Evolutionary conservation across 2,329 filamentous ascomycete genomes (phyloP).

Genomic region (Trichoderma sp.): DNA sequence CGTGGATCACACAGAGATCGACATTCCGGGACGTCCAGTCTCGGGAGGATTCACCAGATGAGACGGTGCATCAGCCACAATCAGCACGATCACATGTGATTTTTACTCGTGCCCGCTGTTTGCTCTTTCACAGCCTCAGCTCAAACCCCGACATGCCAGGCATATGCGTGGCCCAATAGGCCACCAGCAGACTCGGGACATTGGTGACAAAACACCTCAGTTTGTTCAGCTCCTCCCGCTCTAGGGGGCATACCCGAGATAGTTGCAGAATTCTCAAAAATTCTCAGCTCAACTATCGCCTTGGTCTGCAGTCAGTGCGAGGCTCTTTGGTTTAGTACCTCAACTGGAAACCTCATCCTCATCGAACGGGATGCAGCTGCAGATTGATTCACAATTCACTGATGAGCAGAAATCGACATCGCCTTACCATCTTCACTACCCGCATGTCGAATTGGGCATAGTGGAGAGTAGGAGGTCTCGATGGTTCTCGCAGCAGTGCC

Average conservation of each 20-base stretch:
- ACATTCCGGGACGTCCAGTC: slow-evolving; percentile 8
- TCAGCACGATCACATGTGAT: not conserved
- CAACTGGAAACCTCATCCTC: too few relatives aligned
- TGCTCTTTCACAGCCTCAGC: not conserved
- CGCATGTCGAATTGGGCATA: not conserved
- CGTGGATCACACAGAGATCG: slow-evolving; percentile 11
- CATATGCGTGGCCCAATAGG: not conserved
- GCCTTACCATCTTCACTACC: not conserved
- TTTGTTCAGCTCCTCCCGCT: not conserved
- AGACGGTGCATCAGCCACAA: slow-evolving; percentile 15
- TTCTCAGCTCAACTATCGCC: too few relatives aligned
- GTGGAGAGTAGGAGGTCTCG: not conserved
- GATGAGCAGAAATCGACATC: not conserved
- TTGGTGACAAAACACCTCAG: too few relatives aligned
- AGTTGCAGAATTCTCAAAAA: too few relatives aligned
- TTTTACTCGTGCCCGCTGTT: not conserved
- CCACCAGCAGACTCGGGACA: not conserved
- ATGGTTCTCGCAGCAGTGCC: not conserved
- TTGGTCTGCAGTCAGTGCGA: too few relatives aligned
- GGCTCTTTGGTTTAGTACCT: too few relatives aligned
- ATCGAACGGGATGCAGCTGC: too few relatives aligned
- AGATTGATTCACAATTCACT: not conserved
- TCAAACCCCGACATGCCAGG: not conserved
- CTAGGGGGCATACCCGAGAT: too few relatives aligned
- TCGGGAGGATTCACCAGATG: slow-evolving; percentile 10